Conservation (phyloP, 2,329 filamentous ascomycete genomes). For the Diaporthe eres region DNA sequence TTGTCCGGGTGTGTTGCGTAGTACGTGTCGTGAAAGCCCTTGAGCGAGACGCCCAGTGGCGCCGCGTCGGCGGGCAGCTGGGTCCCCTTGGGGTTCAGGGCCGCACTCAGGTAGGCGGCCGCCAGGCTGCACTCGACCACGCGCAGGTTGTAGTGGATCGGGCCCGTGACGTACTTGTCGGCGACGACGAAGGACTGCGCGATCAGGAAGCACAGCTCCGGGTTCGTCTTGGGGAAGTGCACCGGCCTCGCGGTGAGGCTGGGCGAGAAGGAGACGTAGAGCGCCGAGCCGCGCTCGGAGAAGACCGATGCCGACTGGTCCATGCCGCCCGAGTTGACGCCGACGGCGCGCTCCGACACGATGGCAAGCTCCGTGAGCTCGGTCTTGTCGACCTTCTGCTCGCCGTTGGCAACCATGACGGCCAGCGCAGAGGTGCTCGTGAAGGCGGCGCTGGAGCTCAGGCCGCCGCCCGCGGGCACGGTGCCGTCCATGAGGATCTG, state of each 20-base stretch:
- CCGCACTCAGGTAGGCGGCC: slow-evolving; percentile 75
- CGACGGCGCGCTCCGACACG: slow-evolving; percentile 92
- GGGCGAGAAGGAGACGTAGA: slow-evolving; percentile 92
- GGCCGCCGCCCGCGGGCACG: slow-evolving; percentile 90
- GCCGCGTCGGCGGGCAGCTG: slow-evolving; percentile 82
- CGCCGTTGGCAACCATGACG: slow-evolving; percentile 87
- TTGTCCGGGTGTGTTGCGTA: slow-evolving; percentile 69
- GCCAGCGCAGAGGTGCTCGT: slow-evolving; percentile 91
- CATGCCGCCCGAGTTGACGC: slow-evolving; percentile 98
- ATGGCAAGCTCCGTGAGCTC: slow-evolving; percentile 94
- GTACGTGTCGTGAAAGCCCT: slow-evolving; percentile 88
- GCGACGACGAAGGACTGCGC: slow-evolving; percentile 94
- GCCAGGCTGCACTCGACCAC: slow-evolving; percentile 96
- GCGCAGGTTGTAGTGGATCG: slow-evolving; percentile 95
- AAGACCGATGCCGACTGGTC: slow-evolving; percentile 98
- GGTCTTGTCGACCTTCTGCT: slow-evolving; percentile 86
- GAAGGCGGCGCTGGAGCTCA: slow-evolving; percentile 95
- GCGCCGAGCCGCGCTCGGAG: slow-evolving; percentile 85
- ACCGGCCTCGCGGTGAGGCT: slow-evolving; percentile 82
- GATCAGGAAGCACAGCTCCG: slow-evolving; percentile 91
- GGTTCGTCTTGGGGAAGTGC: slow-evolving; percentile 83
- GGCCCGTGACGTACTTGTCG: slow-evolving; percentile 94
- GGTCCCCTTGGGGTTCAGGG: slow-evolving; percentile 68
- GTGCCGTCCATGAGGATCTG: slow-evolving; percentile 91
- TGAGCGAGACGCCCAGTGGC: slow-evolving; percentile 85